phyloP scores from a whole-genome alignment of 768 basidiomycete genomes.

The Crucibulum laeve region DNA sequence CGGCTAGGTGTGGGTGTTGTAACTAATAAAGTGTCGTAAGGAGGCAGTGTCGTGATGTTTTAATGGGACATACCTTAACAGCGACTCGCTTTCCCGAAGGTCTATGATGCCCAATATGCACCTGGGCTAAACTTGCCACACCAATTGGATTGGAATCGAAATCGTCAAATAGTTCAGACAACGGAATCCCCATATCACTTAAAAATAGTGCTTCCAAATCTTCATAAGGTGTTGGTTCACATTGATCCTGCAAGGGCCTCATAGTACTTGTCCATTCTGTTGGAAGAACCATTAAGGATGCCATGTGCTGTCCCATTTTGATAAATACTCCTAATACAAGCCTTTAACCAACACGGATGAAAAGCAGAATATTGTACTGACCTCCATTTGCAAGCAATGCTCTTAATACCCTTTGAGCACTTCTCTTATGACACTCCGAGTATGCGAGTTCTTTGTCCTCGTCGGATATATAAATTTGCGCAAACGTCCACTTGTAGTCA shows the following conservation, averaged over 20 bases:
- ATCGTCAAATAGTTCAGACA: conserved; percentile 76
- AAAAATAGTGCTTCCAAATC: conserved; percentile 74
- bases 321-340: conserved; percentile 66
- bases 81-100: conserved; percentile 75
- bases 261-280: conserved; percentile 49
- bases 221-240: conserved; percentile 82
- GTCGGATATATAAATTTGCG: conserved; percentile 43
- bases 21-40: conserved; percentile 33
- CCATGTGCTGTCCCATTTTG: conserved; percentile 88
- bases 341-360: neutral
- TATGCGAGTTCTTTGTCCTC: conserved; percentile 49
- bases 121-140: conserved; percentile 94
- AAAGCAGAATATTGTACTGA: conserved; percentile 19
- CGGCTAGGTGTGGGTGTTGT: conserved; percentile 91
- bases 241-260: conserved; percentile 80
- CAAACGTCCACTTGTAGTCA: conserved; percentile 71
- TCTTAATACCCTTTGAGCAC: conserved; percentile 71
- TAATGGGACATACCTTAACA: conserved; percentile 57
- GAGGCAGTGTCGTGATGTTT: neutral
- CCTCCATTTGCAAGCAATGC: conserved; percentile 91
- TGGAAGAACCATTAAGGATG: conserved; percentile 53
- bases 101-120: conserved; percentile 77
- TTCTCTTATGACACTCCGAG: conserved; percentile 80
- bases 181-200: conserved; percentile 69
- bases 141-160: conserved; percentile 90